Percentiles rank a stretch among this genome's conserved stretches.
Evolutionary conservation across 2,329 filamentous ascomycete species (phyloP).

Genomic region (Penicillium sp.): DNA sequence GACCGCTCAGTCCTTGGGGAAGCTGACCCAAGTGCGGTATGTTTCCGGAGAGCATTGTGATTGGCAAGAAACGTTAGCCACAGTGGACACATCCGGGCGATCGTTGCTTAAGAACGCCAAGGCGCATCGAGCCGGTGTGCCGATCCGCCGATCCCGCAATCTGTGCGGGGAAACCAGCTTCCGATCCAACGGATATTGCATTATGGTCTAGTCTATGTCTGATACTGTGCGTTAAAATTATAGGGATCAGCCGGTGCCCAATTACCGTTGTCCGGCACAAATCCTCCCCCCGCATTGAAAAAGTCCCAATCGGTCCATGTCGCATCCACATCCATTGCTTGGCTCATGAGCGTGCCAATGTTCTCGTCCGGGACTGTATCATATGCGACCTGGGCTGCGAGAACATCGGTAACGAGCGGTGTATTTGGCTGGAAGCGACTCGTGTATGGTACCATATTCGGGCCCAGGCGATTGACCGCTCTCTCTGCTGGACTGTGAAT

Average conservation of each 20-base stretch:
- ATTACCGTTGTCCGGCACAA: slow-evolving; percentile 7
- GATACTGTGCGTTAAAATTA: neutral
- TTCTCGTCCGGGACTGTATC: neutral
- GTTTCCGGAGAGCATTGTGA: neutral
- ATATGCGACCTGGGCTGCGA: neutral
- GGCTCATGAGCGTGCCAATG: neutral
- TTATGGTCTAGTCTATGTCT: neutral
- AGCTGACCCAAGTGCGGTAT: neutral
- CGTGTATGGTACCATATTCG: neutral
- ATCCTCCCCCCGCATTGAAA: slow-evolving; percentile 13
- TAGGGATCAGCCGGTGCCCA: slow-evolving; percentile 2
- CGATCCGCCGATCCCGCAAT: neutral
- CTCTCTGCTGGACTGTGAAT: neutral
- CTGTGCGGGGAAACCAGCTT: neutral
- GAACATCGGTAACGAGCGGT: neutral
- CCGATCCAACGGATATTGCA: too few relatives aligned
- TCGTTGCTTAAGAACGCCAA: neutral
- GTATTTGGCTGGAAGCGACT: neutral
- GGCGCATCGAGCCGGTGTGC: too few relatives aligned
- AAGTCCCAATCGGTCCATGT: slow-evolving; percentile 11
- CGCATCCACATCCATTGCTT: slow-evolving; percentile 3
- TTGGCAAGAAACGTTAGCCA: neutral
- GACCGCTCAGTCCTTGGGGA: neutral
- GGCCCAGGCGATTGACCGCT: neutral
- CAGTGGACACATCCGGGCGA: neutral